Evolutionary conservation across 208 protist genomes (phyloP).

Genomic region (Acanthamoeba lenticulata): DNA sequence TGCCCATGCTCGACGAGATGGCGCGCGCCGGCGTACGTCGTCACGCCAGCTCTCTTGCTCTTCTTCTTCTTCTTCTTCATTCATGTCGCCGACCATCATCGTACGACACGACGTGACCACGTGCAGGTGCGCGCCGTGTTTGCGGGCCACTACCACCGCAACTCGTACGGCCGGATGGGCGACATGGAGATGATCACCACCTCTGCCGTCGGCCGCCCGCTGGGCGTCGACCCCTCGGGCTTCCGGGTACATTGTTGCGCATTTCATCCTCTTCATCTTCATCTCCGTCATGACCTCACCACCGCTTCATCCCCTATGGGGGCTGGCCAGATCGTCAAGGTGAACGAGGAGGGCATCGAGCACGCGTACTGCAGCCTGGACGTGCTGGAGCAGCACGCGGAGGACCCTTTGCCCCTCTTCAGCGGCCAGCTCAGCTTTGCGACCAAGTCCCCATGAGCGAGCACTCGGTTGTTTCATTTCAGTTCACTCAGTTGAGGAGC

Average conservation of each 20-base stretch:
- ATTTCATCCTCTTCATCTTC: background rate
- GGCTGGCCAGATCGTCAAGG: conserved; percentile 14
- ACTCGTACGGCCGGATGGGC: background rate
- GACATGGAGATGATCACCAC: conserved; percentile 36
- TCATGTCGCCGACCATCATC: no score
- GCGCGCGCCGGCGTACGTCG: background rate
- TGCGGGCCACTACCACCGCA: conserved; percentile 7
- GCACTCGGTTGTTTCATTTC: no score
- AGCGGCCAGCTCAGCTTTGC: background rate
- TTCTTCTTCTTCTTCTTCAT: no score
- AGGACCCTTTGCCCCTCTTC: background rate
- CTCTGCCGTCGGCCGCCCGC: background rate
- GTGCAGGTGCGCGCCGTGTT: background rate
- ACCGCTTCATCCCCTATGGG: no score
- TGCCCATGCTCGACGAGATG: background rate
- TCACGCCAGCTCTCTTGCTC: no score
- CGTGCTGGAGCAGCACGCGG: background rate
- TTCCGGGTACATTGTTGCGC: conserved; percentile 2
- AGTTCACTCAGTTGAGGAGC: no score
- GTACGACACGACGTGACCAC: no score
- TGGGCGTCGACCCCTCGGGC: background rate
- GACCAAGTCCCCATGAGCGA: no score
- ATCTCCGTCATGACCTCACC: background rate
- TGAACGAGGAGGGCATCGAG: background rate
- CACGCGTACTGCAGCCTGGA: background rate